A percentile compares a stretch with the other conserved stretches of the same genome.
Evolutionary conservation across 495 filamentous ascomycete species (phyloP).

Genomic region (Cryomyces minteri): DNA sequence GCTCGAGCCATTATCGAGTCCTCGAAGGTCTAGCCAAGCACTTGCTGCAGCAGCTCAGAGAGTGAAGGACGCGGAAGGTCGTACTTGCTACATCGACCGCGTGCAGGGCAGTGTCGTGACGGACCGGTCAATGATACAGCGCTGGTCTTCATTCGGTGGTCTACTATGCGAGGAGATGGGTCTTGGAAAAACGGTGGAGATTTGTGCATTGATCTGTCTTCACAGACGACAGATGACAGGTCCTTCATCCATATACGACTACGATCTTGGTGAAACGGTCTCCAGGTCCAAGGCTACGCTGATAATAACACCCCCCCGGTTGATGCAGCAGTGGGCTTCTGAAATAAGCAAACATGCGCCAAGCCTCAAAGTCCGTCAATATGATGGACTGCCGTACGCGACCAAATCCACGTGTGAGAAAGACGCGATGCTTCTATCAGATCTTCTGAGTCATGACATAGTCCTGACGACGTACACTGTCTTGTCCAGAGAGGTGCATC

Average conservation of each 20-base stretch:
- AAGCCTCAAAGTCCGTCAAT: constrained; percentile 28
- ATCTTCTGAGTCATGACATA: constrained; percentile 45
- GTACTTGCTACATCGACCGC: constrained; percentile 38
- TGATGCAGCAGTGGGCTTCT: constrained; percentile 72
- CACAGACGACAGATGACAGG: constrained; percentile 25
- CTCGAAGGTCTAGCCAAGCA: not conserved
- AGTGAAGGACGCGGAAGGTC: constrained; percentile 30
- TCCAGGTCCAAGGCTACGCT: constrained; percentile 42
- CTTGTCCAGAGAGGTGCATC: constrained; percentile 60
- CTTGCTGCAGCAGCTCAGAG: not conserved
- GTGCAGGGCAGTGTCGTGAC: constrained; percentile 35
- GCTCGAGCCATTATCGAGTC: not conserved
- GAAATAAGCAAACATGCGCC: constrained; percentile 59
- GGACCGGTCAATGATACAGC: constrained; percentile 25
- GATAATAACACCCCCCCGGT: constrained; percentile 69
- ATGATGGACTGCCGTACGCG: constrained; percentile 17
- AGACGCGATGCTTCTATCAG: constrained; percentile 7
- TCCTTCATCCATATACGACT: constrained; percentile 14
- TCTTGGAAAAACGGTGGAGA: constrained; percentile 83
- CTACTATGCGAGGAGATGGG: constrained; percentile 94
- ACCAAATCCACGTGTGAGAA: not conserved
- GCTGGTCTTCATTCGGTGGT: constrained; percentile 29
- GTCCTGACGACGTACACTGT: constrained; percentile 77
- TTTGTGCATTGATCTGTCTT: constrained; percentile 55
- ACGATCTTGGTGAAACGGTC: constrained; percentile 18